phyloP scores from a whole-genome alignment of 768 basidiomycete species.

The Lactarius evosmus region DNA sequence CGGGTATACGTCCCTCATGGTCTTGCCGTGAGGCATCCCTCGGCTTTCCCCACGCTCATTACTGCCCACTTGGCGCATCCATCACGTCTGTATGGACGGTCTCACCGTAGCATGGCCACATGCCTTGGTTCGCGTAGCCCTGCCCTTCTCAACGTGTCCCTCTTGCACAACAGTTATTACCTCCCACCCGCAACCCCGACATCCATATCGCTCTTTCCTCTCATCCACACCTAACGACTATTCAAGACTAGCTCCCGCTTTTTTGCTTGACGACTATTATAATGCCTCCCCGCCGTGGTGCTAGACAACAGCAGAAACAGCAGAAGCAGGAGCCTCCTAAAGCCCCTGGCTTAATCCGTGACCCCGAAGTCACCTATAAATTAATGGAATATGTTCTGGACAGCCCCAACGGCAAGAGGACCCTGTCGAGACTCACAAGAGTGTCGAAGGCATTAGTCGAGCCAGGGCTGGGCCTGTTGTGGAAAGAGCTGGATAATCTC shows the following conservation, averaged over 20 bases:
- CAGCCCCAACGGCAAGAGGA: slow-evolving; percentile 60
- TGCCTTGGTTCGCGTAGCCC: slow-evolving; percentile 23
- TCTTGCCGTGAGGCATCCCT: slow-evolving; percentile 6
- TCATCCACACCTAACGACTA: slow-evolving; percentile 10
- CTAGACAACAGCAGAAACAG: slow-evolving; percentile 18
- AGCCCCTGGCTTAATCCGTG: slow-evolving; percentile 54
- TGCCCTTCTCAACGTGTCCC: slow-evolving; percentile 30
- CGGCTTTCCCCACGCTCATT: not conserved
- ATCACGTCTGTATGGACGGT: slow-evolving; percentile 16
- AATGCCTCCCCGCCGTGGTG: slow-evolving; percentile 23
- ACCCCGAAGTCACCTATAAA: slow-evolving; percentile 54
- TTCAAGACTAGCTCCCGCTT: slow-evolving; percentile 6
- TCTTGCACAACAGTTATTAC: slow-evolving; percentile 21
- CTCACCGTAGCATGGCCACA: slow-evolving; percentile 17
- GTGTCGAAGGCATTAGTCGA: slow-evolving; percentile 74
- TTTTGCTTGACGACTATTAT: slow-evolving; percentile 7
- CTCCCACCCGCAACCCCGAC: slow-evolving; percentile 15
- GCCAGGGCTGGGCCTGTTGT: slow-evolving; percentile 66
- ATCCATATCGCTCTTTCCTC: slow-evolving; percentile 24
- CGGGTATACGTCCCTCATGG: not conserved
- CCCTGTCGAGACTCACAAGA: slow-evolving; percentile 66
- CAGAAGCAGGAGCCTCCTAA: slow-evolving; percentile 47
- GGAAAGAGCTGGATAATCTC: slow-evolving; percentile 76
- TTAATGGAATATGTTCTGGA: slow-evolving; percentile 52
- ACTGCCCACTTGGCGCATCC: not conserved